Percentiles rank a stretch among this genome's conserved stretches.
Evolutionary conservation across 148 eudicot species (phyloP).

Genomic region (Chenopodium suecicum): DNA sequence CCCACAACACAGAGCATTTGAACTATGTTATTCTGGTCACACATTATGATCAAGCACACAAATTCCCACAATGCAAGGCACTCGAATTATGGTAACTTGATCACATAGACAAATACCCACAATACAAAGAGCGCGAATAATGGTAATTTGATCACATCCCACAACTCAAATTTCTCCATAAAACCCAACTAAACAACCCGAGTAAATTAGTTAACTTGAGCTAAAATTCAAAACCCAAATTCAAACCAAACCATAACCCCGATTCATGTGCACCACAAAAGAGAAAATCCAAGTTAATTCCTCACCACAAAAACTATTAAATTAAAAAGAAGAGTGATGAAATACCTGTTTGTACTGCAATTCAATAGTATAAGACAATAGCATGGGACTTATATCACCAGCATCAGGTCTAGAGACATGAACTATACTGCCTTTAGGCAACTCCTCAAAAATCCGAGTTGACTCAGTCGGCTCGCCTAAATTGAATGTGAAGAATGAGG

Average conservation of each 20-base stretch:
- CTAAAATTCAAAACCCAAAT: neutral
- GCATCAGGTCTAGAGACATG: constrained; percentile 89
- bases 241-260: neutral
- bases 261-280: too few species aligned
- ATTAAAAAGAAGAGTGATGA: neutral
- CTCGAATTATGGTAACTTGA: too few species aligned
- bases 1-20: too few species aligned
- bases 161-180: neutral
- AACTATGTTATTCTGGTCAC: too few species aligned
- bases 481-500: constrained; percentile 51
- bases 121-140: neutral
- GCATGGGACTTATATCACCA: constrained; percentile 83
- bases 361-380: constrained; percentile 74
- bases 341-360: constrained; percentile 75
- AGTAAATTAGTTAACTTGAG: neutral
- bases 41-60: too few species aligned
- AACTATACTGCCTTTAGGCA: constrained; percentile 72
- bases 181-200: neutral
- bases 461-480: constrained; percentile 38
- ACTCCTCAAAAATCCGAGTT: constrained; percentile 79
- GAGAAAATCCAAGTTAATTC: too few species aligned
- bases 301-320: neutral
- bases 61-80: too few species aligned
- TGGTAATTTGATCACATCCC: neutral
- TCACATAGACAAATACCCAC: neutral